These are phyloP conservation scores for Polytrichum formosum DNA, from an alignment of 225 moss, liverwort and hornwort genomes.

Conservation along the genomic window DNA sequence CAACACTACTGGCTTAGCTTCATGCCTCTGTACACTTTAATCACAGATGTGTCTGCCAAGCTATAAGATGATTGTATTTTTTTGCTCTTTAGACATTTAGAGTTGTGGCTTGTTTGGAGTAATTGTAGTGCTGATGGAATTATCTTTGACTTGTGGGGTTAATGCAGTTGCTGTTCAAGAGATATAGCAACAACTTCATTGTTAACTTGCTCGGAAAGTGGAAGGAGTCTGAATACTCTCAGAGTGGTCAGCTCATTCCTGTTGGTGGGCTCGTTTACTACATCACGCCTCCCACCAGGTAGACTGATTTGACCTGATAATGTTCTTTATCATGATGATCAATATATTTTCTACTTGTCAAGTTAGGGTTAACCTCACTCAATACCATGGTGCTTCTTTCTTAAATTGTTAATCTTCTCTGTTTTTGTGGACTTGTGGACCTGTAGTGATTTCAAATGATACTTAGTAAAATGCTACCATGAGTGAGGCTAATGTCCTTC, in stretches of 20 bases:
- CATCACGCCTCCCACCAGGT: slow-evolving; percentile 94
- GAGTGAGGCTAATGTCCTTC: too few species aligned
- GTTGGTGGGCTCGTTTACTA: slow-evolving; percentile 95
- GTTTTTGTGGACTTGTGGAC: too few species aligned
- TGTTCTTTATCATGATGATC: too few species aligned
- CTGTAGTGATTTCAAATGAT: too few species aligned
- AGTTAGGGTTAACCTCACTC: too few species aligned
- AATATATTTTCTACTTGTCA: too few species aligned
- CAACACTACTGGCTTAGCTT: neutral
- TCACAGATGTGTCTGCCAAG: neutral
- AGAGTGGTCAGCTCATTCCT: slow-evolving; percentile 86
- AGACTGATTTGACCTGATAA: neutral
- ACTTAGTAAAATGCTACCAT: too few species aligned
- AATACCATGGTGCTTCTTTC: too few species aligned
- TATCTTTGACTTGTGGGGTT: neutral
- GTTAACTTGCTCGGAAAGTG: slow-evolving; percentile 93
- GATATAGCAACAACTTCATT: slow-evolving; percentile 69
- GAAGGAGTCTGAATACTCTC: slow-evolving; percentile 90
- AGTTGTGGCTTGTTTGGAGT: neutral
- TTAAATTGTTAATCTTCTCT: too few species aligned
- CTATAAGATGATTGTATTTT: neutral
- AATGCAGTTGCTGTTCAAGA: slow-evolving; percentile 77
- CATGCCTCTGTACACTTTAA: neutral
- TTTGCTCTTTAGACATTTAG: neutral
- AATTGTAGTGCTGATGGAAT: too few species aligned